Base-by-base conservation (phyloP, 805 yeast genomes). In the Candida oleophila region DNA sequence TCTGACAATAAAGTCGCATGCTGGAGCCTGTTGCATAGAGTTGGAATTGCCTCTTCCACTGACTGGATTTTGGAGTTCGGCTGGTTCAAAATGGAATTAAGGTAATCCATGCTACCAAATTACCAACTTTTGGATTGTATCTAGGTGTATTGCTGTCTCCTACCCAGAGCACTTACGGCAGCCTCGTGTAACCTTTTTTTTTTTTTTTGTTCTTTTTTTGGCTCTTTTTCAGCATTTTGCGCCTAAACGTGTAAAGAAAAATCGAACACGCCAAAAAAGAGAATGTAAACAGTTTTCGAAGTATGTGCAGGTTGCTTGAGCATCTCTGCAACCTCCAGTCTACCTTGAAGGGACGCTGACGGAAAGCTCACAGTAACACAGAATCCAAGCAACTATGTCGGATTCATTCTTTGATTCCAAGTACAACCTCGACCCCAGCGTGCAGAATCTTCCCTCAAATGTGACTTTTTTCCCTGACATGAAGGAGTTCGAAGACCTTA, bases 11-110 rank as follows among this genome's bases (percentile, higher is more conserved):
- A 66, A 0, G 86, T 85, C 3, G 97, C 84, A 66, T 94, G 89
- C 38, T 83, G 80, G 46, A 92, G 77, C 37, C 98, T 74, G 61
- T 95, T 96, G 55, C 96, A 88, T 38, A 94, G 73, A 3, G 94
- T 89, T 4, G 92, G 82, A 49, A 94, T 92, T 12, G 96, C 86
- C 59, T 88, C 96, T 55, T 85, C 89, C 3, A 83, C 92, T 59
- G 73, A 70, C 61, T 76, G 69, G 46, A 63, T 49, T 41, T 56
- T 60, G 33, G 55, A 66, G 49, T 60, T 62, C 50, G 52, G 68
- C 53, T 60, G 67, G 20, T 65, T 56, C 37, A 72, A 55, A 8
- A 69, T 66, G 51, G 62, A 67, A 49, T 66, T 68, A 42, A 71
- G 50, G 54, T 68, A 69, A 45, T 69, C 74, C 76, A 69, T 69